A percentile compares a stretch with the other conserved stretches of the same genome.
Conservation (phyloP, 352 stramenopile species). For the Globisporangium sylvaticum region DNA sequence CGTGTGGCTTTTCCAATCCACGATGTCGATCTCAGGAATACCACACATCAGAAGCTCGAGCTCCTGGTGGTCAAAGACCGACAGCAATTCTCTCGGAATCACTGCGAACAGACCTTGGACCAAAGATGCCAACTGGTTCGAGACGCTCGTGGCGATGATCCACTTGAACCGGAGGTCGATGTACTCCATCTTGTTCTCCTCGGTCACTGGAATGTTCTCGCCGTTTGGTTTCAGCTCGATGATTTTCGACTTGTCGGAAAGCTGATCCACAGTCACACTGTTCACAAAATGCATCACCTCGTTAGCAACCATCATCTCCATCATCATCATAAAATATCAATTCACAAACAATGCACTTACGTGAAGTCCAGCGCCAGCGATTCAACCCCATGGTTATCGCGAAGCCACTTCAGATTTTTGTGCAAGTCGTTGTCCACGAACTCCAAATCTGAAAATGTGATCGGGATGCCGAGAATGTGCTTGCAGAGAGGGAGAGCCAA, state of each 20-base stretch:
- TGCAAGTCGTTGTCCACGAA: constrained; percentile 88
- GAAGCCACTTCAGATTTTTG: constrained; percentile 83
- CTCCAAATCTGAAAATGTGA: constrained; percentile 90
- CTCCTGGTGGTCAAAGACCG: constrained; percentile 96
- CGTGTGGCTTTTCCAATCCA: constrained; percentile 96
- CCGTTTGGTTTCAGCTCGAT: constrained; percentile 95
- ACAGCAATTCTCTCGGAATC: constrained; percentile 91
- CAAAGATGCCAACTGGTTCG: constrained; percentile 90
- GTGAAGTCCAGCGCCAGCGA: constrained; percentile 80
- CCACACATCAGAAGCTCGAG: constrained; percentile 97
- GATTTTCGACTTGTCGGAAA: constrained; percentile 71
- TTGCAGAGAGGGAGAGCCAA: constrained; percentile 86
- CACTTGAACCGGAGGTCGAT: constrained; percentile 90
- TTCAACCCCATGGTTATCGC: constrained; percentile 76
- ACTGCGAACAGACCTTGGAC: constrained; percentile 96
- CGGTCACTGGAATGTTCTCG: constrained; percentile 92
- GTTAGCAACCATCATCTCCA: not conserved
- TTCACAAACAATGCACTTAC: constrained; percentile 30
- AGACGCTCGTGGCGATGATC: constrained; percentile 79
- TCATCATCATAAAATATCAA: not conserved
- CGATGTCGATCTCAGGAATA: constrained; percentile 96
- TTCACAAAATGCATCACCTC: constrained; percentile 1
- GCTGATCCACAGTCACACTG: constrained; percentile 74
- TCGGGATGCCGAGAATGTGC: constrained; percentile 85
- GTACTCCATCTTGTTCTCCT: constrained; percentile 97